Evolutionary conservation across 441 rosid genomes (phyloP).

Genomic region (Euphorbia celastroides): DNA sequence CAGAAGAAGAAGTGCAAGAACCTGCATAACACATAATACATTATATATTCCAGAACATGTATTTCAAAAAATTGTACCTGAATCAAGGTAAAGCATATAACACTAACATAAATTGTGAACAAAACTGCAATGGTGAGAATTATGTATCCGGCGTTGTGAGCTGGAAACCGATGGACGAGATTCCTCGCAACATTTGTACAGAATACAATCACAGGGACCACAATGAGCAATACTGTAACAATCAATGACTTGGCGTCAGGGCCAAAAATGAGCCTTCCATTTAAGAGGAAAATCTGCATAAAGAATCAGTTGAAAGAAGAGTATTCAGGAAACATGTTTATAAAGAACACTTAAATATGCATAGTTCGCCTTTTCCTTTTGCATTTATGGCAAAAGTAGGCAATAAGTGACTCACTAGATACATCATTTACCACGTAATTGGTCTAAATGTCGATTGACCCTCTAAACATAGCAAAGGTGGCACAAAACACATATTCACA

Average conservation of each 20-base stretch:
- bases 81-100: slow-evolving; percentile 14
- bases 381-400: background rate
- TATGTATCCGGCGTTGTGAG: slow-evolving; percentile 51
- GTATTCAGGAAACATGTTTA: slow-evolving; percentile 3
- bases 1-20: slow-evolving; percentile 66
- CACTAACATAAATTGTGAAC: slow-evolving; percentile 70
- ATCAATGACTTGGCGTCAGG: slow-evolving; percentile 87
- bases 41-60: background rate
- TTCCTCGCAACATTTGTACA: slow-evolving; percentile 73
- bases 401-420: no score
- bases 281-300: slow-evolving; percentile 70
- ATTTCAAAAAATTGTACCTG: background rate
- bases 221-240: slow-evolving; percentile 70
- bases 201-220: slow-evolving; percentile 66
- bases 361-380: background rate
- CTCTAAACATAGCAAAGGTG: no score
- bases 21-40: slow-evolving; percentile 33
- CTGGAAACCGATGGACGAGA: slow-evolving; percentile 58
- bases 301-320: slow-evolving; percentile 15
- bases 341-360: background rate
- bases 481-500: no score
- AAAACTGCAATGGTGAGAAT: slow-evolving; percentile 54
- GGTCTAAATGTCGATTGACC: no score
- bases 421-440: no score
- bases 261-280: slow-evolving; percentile 90